Percentiles rank a stretch among this genome's conserved stretches.
phyloP scores from a whole-genome alignment of 306 rosid genomes.

The Dalbergia cultrata region DNA sequence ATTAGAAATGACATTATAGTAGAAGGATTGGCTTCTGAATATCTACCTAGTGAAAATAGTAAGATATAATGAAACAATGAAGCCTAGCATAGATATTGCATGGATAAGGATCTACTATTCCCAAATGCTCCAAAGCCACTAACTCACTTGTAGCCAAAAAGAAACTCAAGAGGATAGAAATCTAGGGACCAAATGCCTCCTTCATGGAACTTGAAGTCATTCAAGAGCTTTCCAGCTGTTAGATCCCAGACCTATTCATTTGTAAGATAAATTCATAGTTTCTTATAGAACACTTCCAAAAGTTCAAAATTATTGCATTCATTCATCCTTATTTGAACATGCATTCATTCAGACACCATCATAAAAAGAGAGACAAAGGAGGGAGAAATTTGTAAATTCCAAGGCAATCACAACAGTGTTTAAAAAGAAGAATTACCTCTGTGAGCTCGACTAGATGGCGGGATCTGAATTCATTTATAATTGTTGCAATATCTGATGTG shows the following conservation, averaged over 20 bases:
- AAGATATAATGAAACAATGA: neutral
- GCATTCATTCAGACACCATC: slow-evolving; percentile 31
- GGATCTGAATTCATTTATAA: slow-evolving; percentile 90
- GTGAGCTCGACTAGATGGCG: slow-evolving; percentile 92
- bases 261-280: slow-evolving; percentile 30
- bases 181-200: slow-evolving; percentile 83
- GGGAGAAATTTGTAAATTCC: slow-evolving; percentile 18
- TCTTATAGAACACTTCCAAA: slow-evolving; percentile 12
- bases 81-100: neutral
- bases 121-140: slow-evolving; percentile 6
- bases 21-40: neutral
- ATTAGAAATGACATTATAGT: neutral
- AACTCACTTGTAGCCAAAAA: slow-evolving; percentile 89
- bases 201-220: slow-evolving; percentile 92
- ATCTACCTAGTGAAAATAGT: neutral
- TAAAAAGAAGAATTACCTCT: slow-evolving; percentile 63
- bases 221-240: slow-evolving; percentile 96
- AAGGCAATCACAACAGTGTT: slow-evolving; percentile 2
- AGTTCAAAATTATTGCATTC: slow-evolving; percentile 33
- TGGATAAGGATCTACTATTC: neutral
- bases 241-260: slow-evolving; percentile 90
- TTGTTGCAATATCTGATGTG: slow-evolving; percentile 85
- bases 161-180: slow-evolving; percentile 98
- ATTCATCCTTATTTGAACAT: neutral
- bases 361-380: neutral